Evolutionary conservation across 2,329 filamentous ascomycete genomes (phyloP), one percentile per base, ranked within the genome.

Genomic region (Aspergillus japonicus): DNA sequence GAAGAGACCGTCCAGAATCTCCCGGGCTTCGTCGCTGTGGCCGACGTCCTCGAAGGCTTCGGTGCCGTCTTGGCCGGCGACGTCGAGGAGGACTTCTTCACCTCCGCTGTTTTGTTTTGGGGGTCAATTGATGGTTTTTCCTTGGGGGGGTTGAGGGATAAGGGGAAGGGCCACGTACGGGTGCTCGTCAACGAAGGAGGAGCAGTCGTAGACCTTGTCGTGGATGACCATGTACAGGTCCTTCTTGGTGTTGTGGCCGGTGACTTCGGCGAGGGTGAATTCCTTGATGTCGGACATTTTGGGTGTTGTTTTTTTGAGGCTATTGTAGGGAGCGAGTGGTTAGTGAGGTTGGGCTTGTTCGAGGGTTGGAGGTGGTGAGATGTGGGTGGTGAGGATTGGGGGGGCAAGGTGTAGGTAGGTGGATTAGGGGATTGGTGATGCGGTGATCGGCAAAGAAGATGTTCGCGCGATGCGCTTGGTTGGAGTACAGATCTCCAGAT

Each of bases 41-140:
- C 95, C 95, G 73, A 99, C 95, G 80, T 99, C 95, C 83, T 99
- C 95, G 77, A 99, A 99, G 63, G 95, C 94, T 82, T 98, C 95
- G 71, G 94, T 96, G 72, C 91, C 90, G 79, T 99, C 95, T 82
- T 96, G 93, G 69, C 95, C 95, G 73, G 85, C 95, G 66, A 98
- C 93, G 70, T 99, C 95, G 69, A 99, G 89, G 65, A 99, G 83
- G 70, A 99, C 95, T 83, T 99, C 95, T 82, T 99, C 95, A 82
- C 95, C 95, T 83, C 95, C 95, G 71, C 95, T 98, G 74, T 11
- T 23, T 39, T 52, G 23, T 23, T 23, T 23, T 2, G 3, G 2
- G 12, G 4, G 56, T 63, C 48, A 59, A 58, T 50, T 54, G 19
- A n/a, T n/a, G 14, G 23, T 47, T 12, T 47, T 4, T 24, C 29